Evolutionary conservation across 495 filamentous ascomycete genomes (phyloP), one percentile per base, ranked within the genome.

Genomic region (Tirmania nivea): DNA sequence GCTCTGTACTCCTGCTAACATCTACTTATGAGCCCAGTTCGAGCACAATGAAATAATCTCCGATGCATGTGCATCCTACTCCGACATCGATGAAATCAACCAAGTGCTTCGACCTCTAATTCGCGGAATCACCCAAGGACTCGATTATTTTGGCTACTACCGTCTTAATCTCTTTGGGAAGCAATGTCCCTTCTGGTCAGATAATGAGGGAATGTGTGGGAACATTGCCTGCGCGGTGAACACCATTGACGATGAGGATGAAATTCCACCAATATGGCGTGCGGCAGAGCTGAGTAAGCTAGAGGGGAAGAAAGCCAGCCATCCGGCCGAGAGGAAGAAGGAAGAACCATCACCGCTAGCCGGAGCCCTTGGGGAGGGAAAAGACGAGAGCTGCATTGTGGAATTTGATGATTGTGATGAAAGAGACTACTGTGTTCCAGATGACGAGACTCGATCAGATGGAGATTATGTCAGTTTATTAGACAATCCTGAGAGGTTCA

Each of bases 391-490:
- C 61, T 97, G 90, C 66, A 84, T 97, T 45, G 79, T 95, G 1
- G 90, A 97, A 66, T 90, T 95, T 60, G 92, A 96, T 59, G 90
- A 97, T 65, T 95, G 90, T 57, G 90, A 97, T 68, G 86, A 96
- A 53, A 75, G 88, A 34, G 90, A 97, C 62, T 97, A 96, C 66
- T 97, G 90, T 71, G 77, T 96, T 8, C 89, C 89, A 1, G 90
- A 97, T 58, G 90, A 97, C 64, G 86, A 95, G 69, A 78, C 84
- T 3, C 75, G 73, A 37, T 79, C 76, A 7, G 94, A 93, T 67
- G 90, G 90, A 10, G 92, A 95, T 71, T 97, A 97, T 63, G 90
- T 97, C 60, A 89, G 83, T 63, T 71, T 97, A 56, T 73, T 89
- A 37, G 85, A 86, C 60, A 97, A 97, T 59, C 89, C 89, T 19